A percentile compares a stretch with the other conserved stretches of the same genome.
Conservation (phyloP, 2,329 filamentous ascomycete genomes). For the Shiraia bambusicola region DNA sequence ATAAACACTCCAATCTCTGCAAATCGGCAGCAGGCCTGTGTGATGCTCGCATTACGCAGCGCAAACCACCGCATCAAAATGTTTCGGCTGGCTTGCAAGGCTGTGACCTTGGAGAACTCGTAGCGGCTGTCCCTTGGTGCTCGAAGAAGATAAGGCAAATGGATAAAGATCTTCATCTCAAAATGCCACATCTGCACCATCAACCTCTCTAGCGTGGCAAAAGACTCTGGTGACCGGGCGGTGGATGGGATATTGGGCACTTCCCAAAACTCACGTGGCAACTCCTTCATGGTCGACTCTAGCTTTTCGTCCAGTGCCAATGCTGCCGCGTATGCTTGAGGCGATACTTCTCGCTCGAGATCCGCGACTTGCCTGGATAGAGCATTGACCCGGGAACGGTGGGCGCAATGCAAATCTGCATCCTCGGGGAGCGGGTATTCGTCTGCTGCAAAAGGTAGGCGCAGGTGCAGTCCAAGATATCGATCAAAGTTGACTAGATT, state of each 20-base stretch:
- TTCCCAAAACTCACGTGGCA: constrained; percentile 40
- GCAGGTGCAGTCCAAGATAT: constrained; percentile 38
- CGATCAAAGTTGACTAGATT: constrained; percentile 34
- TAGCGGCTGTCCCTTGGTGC: constrained; percentile 34
- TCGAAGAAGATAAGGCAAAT: constrained; percentile 38
- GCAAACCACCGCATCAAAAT: constrained; percentile 42
- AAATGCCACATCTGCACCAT: constrained; percentile 42
- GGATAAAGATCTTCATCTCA: constrained; percentile 39
- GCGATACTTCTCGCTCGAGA: constrained; percentile 32
- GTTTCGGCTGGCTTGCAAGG: constrained; percentile 38
- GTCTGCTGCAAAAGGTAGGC: constrained; percentile 38
- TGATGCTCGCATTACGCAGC: constrained; percentile 37
- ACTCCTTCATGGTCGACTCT: constrained; percentile 30
- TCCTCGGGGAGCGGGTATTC: constrained; percentile 31
- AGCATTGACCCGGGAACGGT: constrained; percentile 27
- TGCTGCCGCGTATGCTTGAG: constrained; percentile 36
- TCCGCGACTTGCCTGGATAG: constrained; percentile 30
- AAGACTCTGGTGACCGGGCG: constrained; percentile 32
- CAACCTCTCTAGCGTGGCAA: constrained; percentile 28
- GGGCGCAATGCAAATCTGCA: constrained; percentile 19
- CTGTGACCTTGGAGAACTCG: constrained; percentile 39
- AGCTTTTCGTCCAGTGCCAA: constrained; percentile 37
- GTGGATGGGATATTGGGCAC: constrained; percentile 40
- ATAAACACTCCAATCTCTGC: constrained; percentile 40
- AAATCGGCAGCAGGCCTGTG: constrained; percentile 38